Base-by-base conservation (phyloP, 768 basidiomycete species). In the Solioccasus polychromus region DNA sequence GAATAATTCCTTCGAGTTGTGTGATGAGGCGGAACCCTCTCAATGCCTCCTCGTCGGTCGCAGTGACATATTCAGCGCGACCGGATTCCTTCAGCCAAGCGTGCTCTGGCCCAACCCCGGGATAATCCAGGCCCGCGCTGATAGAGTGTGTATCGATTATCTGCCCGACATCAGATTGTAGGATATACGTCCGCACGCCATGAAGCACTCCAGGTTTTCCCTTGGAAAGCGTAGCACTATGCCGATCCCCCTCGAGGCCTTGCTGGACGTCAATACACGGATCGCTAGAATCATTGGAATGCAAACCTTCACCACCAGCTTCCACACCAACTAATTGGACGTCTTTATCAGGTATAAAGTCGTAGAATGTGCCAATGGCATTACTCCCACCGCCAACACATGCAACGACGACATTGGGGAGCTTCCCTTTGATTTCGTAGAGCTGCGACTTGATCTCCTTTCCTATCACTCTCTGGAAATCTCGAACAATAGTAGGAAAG, bases 301-400 rank as follows among this genome's bases (percentile, higher is more conserved):
- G 55, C 68, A 50, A 42, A 85, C 94, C 96, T 75, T 98, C 92
- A 42, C 96, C 96, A 47, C 93, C 96, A 32, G 96, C 96, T 63
- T 99, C 96, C 9, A 99, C 95, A 50, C 96, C 96, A 25, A 98
- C 70, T 25, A 99, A 71, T 29, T 86, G 78, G 19, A 98, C 94
- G 35, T 65, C 73, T 67, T 89, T 85, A 62, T 98, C 92, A 8
- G 75, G 72, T 63, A 98, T 94, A 69, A 98, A 99, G 57, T 97
- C 90, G 66, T 90, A 91, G 79, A 99, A 99, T 10, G 94, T 85
- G 23, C 94, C 96, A 53, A 99, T 99, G 14, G 96, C 92, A 63
- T 99, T 98, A 64, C 86, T 90, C 10, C 96, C 96, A 38, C 96
- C 96, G 22, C 96, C 96, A 34, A 98, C 96, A 65, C 96, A 99